A percentile compares a stretch with the other conserved stretches of the same genome.
Evolutionary conservation across 345 rosid species (phyloP).

Genomic region (Anacardium occidentale): DNA sequence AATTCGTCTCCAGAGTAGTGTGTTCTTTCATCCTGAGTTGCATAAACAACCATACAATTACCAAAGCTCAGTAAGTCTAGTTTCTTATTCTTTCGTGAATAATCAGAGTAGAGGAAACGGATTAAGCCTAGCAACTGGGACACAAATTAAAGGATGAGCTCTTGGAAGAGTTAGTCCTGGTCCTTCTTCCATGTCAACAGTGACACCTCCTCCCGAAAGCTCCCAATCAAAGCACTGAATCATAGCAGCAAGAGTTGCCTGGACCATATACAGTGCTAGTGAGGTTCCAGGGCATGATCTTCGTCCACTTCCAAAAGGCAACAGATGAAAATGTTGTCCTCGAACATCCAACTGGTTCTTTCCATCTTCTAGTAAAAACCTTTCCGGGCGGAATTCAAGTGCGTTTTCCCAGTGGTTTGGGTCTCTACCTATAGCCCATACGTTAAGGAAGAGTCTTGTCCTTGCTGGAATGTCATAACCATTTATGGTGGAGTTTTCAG

Average conservation of each 20-base stretch:
- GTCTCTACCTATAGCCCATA: slow-evolving; percentile 61
- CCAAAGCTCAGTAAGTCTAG: too few species aligned
- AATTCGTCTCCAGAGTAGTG: too few species aligned
- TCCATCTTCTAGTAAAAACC: slow-evolving; percentile 35
- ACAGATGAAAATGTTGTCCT: slow-evolving; percentile 46
- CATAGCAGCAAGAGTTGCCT: slow-evolving; percentile 38
- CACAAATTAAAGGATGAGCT: slow-evolving; percentile 52
- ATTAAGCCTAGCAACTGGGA: slow-evolving; percentile 40
- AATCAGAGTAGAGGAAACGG: slow-evolving; percentile 16
- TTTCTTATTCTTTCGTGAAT: too few species aligned
- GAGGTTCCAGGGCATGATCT: slow-evolving; percentile 69
- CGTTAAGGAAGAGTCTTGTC: slow-evolving; percentile 48
- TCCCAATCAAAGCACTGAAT: slow-evolving; percentile 61
- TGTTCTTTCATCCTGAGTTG: too few species aligned
- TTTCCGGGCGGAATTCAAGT: slow-evolving; percentile 53
- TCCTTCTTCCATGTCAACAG: slow-evolving; percentile 56
- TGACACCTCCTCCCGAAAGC: slow-evolving; percentile 29
- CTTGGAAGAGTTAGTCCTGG: slow-evolving; percentile 49
- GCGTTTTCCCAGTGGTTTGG: slow-evolving; percentile 58
- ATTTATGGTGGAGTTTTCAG: slow-evolving; percentile 33
- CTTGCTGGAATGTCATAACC: slow-evolving; percentile 51
- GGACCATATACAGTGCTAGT: slow-evolving; percentile 48
- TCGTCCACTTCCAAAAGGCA: slow-evolving; percentile 70
- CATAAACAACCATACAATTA: too few species aligned
- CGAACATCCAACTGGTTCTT: slow-evolving; percentile 40